Conservation (phyloP, 768 basidiomycete species). For the Hypholoma fasciculare region DNA sequence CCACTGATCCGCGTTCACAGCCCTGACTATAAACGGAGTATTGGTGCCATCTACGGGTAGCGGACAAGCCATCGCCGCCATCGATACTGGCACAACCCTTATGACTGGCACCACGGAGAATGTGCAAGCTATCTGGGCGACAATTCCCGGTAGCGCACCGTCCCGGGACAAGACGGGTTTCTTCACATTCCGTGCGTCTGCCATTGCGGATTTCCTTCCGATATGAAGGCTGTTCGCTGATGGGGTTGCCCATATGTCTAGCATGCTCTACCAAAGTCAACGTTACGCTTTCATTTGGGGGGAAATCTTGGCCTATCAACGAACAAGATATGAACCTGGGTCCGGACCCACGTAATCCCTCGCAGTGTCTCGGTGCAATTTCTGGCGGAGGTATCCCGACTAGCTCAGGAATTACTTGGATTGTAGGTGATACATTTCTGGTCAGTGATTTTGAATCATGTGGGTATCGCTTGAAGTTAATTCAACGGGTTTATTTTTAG, state of each 20-base stretch:
- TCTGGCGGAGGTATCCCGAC: constrained; percentile 49
- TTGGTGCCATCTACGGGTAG: constrained; percentile 40
- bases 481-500: constrained; percentile 19
- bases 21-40: constrained; percentile 57
- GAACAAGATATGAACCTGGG: constrained; percentile 80
- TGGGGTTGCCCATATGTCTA: constrained; percentile 21
- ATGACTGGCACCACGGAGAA: constrained; percentile 74
- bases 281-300: constrained; percentile 73
- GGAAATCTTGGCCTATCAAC: constrained; percentile 73
- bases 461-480: no score
- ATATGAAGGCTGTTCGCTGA: background rate
- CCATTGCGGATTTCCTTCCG: background rate
- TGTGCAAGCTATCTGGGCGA: constrained; percentile 57
- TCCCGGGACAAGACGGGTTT: constrained; percentile 56
- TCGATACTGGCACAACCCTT: constrained; percentile 92
- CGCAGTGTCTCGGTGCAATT: constrained; percentile 60
- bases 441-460: constrained; percentile 23
- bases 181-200: constrained; percentile 66
- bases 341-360: constrained; percentile 29
- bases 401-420: constrained; percentile 50
- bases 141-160: constrained; percentile 56
- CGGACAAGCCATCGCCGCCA: constrained; percentile 56
- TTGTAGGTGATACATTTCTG: constrained; percentile 76
- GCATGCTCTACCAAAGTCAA: constrained; percentile 64
- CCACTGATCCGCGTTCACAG: constrained; percentile 30